Percentiles rank a stretch among this genome's conserved stretches.
Conservation (phyloP, 805 yeast species). For the Zygotorulaspora danielsina region DNA sequence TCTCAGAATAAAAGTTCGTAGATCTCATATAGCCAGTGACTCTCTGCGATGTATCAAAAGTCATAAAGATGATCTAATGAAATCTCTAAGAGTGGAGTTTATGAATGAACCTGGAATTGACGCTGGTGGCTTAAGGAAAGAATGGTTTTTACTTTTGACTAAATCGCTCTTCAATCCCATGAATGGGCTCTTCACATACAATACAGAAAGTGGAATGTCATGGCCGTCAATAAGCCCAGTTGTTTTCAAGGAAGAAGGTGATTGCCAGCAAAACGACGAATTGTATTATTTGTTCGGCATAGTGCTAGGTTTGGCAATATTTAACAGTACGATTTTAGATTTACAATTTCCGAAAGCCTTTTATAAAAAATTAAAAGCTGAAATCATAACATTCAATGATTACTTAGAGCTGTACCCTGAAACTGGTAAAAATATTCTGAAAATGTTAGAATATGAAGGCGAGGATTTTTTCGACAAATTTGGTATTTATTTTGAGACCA, state of each 20-base stretch:
- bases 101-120: constrained; percentile 89
- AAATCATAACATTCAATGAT: constrained; percentile 57
- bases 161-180: constrained; percentile 64
- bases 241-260: constrained; percentile 24
- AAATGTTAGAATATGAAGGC: constrained; percentile 43
- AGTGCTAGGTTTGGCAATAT: constrained; percentile 83
- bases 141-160: constrained; percentile 81
- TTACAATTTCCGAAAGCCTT: constrained; percentile 69
- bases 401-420: constrained; percentile 65
- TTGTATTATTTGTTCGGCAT: constrained; percentile 77
- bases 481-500: constrained; percentile 59
- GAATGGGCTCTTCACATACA: constrained; percentile 60
- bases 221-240: constrained; percentile 66
- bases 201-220: constrained; percentile 62
- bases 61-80: constrained; percentile 58
- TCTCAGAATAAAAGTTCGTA: constrained; percentile 62
- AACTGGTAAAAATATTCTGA: constrained; percentile 48
- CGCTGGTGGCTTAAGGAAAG: constrained; percentile 91
- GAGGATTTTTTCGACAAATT: constrained; percentile 45
- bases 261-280: constrained; percentile 38
- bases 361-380: constrained; percentile 65
- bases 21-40: constrained; percentile 66
- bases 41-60: constrained; percentile 61
- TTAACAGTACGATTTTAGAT: constrained; percentile 83
- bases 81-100: constrained; percentile 74